A percentile compares a stretch with the other conserved stretches of the same genome.
phyloP scores from a whole-genome alignment of 2,329 filamentous ascomycete genomes.

The Ilyonectria robusta region DNA sequence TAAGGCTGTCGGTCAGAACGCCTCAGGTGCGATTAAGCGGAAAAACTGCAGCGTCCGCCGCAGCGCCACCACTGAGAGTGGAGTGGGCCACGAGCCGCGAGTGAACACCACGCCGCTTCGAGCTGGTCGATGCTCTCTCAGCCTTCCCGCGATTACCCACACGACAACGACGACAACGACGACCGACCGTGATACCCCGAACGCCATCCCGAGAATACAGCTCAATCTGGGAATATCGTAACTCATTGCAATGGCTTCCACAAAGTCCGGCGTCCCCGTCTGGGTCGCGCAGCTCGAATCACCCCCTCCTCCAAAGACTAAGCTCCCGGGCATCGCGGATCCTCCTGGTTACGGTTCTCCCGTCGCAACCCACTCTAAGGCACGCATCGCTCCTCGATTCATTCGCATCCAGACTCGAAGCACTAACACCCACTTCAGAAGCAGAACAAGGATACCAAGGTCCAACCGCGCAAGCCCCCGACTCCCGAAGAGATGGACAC shows the following conservation, averaged over 20 bases:
- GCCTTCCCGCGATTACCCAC: slow-evolving; percentile 26
- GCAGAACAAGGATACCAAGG: slow-evolving; percentile 65
- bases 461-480: slow-evolving; percentile 73
- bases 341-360: slow-evolving; percentile 83
- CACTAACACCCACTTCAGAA: slow-evolving; percentile 55
- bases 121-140: slow-evolving; percentile 30
- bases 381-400: slow-evolving; percentile 47
- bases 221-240: not conserved
- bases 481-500: slow-evolving; percentile 91
- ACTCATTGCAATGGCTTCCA: slow-evolving; percentile 46
- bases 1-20: slow-evolving; percentile 38
- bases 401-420: not conserved
- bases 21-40: slow-evolving; percentile 46
- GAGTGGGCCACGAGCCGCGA: slow-evolving; percentile 38
- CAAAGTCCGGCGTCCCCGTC: slow-evolving; percentile 67
- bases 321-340: slow-evolving; percentile 80
- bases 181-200: not conserved
- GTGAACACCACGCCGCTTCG: slow-evolving; percentile 31
- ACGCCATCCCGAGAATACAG: not conserved
- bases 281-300: slow-evolving; percentile 89
- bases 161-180: slow-evolving; percentile 9
- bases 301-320: slow-evolving; percentile 76
- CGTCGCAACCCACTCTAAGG: slow-evolving; percentile 71
- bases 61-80: slow-evolving; percentile 24
- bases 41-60: slow-evolving; percentile 38